Conservation (phyloP, 306 rosid genomes). For the Castanea crenata region DNA sequence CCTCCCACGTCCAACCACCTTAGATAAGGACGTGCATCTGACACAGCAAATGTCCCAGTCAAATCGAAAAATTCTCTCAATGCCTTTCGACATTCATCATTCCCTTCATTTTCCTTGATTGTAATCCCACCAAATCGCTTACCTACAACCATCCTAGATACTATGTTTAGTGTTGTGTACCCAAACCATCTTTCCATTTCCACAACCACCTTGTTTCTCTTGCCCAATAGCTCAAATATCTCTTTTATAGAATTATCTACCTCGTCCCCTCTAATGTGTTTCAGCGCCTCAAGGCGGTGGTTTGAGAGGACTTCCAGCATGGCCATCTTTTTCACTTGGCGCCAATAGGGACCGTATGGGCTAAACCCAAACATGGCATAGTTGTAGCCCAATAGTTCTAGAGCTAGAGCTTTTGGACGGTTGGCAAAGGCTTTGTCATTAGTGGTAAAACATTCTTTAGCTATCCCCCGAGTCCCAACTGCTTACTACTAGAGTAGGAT, state of each 20-base stretch:
- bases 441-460: too few relatives aligned
- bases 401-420: background rate
- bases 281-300: slow-evolving; percentile 15
- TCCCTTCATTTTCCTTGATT: too few relatives aligned
- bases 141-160: slow-evolving; percentile 25
- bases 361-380: background rate
- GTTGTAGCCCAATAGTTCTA: background rate
- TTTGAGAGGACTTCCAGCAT: slow-evolving; percentile 18
- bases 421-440: too few relatives aligned
- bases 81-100: too few relatives aligned
- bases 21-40: too few relatives aligned
- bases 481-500: background rate
- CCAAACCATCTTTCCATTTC: slow-evolving; percentile 45
- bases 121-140: slow-evolving; percentile 3
- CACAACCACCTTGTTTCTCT: background rate
- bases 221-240: background rate
- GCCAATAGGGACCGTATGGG: background rate
- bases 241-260: slow-evolving; percentile 14
- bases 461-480: too few relatives aligned
- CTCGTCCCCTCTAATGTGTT: slow-evolving; percentile 15
- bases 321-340: slow-evolving; percentile 23
- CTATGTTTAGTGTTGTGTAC: background rate
- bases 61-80: too few relatives aligned
- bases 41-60: too few relatives aligned
- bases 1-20: too few relatives aligned